Base-by-base conservation (phyloP, 2,329 filamentous ascomycete species). In the Aspergillus sergii region DNA sequence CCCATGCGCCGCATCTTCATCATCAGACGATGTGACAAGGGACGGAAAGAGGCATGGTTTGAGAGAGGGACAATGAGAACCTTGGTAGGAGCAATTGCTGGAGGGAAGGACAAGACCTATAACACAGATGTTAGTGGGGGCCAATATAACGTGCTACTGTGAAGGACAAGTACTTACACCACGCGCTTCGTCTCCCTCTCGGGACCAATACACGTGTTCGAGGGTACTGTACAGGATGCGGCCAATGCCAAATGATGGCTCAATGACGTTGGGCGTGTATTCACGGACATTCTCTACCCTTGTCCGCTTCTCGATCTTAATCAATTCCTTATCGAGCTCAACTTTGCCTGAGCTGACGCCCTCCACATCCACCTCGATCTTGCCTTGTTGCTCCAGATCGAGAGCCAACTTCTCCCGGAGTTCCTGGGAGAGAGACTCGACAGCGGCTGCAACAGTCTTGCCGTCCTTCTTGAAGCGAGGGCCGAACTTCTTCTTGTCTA, bases 211-310 rank as follows among this genome's bases (percentile, higher is more conserved):
- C 77, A 87, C 89, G 81, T 99, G 95, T 83, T 99, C 95, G 75
- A 96, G 91, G 73, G 99, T 83, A 64, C 91, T 89, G 83, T 97
- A 98, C 63, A 98, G 83, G 66, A 98, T 97, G 72, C 94, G 89
- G 64, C 94, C 95, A 74, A 98, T 96, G 84, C 94, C 94, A 73
- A 98, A 99, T 0, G 94, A 98, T 1, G 94, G 95, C 82, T 99
- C 95, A 71, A 98, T 96, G 55, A 96, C 93, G 75, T 97, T 97
- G 64, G 94, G 94, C 0, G 91, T 96, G 82, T 92, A 99, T 78
- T 97, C 94, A 72, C 95, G 88, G 63, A 89, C 88, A 76, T 96
- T 90, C 79, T 97, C 92, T 4, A 89, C 86, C 66, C 93, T 86
- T 70, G 90, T 96, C 71, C 89, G 88, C 82, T 91, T 93, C 82